A percentile compares a stretch with the other conserved stretches of the same genome.
phyloP scores from a whole-genome alignment of 352 stramenopile genomes.

The Sclerospora graminicola region DNA sequence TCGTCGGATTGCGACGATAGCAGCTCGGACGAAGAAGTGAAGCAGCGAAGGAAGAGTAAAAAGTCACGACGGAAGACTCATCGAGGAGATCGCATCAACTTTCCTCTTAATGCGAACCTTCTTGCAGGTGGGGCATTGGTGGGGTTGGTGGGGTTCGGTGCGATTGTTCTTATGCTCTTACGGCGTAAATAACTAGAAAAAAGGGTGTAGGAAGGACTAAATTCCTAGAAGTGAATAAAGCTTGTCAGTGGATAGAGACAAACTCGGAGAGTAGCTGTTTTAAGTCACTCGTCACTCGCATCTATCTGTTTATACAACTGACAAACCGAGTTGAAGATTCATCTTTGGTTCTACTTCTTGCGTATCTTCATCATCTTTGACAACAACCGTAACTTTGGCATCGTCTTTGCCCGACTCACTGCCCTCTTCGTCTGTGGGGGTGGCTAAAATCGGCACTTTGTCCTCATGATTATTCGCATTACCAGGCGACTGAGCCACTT shows the following conservation, averaged over 20 bases:
- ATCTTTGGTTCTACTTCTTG: constrained; percentile 9
- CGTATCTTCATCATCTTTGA: constrained; percentile 1
- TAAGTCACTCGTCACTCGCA: too few relatives aligned
- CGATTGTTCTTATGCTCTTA: constrained; percentile 45
- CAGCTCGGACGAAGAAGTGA: constrained; percentile 35
- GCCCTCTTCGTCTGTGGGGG: constrained; percentile 23
- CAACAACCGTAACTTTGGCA: constrained; percentile 11
- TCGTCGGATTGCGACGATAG: constrained; percentile 31
- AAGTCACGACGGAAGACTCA: constrained; percentile 29
- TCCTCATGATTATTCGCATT: constrained; percentile 11
- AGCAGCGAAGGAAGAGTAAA: constrained; percentile 34
- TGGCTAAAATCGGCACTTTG: constrained; percentile 21
- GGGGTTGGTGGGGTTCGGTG: constrained; percentile 34
- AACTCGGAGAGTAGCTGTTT: not conserved
- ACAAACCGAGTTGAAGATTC: constrained; percentile 14
- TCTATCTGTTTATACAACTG: too few relatives aligned
- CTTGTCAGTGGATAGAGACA: constrained; percentile 9
- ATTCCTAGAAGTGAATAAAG: not conserved
- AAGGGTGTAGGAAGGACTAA: not conserved
- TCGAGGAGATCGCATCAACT: constrained; percentile 10
- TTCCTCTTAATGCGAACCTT: constrained; percentile 16
- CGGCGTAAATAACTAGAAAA: constrained; percentile 39
- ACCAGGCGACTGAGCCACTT: constrained; percentile 18
- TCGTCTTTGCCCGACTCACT: constrained; percentile 17
- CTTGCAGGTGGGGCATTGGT: constrained; percentile 28